Evolutionary conservation across 805 yeast genomes (phyloP).

Genomic region (Metschnikowia dekortorum): DNA sequence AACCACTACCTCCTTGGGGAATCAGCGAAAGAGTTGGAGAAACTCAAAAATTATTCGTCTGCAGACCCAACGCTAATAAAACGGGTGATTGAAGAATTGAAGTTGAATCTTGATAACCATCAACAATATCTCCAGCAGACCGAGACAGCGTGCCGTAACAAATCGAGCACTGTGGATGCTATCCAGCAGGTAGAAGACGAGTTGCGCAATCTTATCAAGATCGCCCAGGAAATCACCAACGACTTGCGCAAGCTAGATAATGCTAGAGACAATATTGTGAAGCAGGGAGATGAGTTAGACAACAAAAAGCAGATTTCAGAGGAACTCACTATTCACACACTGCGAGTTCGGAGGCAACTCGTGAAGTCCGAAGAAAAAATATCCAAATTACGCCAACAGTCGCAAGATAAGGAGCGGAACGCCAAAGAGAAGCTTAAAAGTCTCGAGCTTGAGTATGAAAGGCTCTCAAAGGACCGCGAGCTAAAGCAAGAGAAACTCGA

Average conservation of each 20-base stretch:
- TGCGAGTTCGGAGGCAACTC: constrained; percentile 49
- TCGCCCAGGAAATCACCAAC: constrained; percentile 47
- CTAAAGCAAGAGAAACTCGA: constrained; percentile 46
- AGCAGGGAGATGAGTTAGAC: constrained; percentile 35
- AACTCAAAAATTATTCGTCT: constrained; percentile 53
- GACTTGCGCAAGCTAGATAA: constrained; percentile 43
- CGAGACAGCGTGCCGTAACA: constrained; percentile 47
- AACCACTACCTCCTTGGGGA: constrained; percentile 54
- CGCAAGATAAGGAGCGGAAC: constrained; percentile 41
- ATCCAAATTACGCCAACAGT: constrained; percentile 39
- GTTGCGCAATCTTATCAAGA: constrained; percentile 42
- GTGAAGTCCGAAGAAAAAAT: constrained; percentile 46
- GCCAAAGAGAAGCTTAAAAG: constrained; percentile 40
- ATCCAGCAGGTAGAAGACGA: constrained; percentile 43
- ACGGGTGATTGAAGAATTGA: constrained; percentile 51
- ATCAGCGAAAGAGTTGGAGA: constrained; percentile 53
- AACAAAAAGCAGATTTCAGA: constrained; percentile 32
- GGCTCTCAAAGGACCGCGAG: constrained; percentile 45
- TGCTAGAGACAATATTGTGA: constrained; percentile 26
- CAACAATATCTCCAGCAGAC: constrained; percentile 17
- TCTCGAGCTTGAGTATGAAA: constrained; percentile 44
- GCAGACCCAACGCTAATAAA: constrained; percentile 56
- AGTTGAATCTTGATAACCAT: constrained; percentile 38
- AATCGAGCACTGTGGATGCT: constrained; percentile 53
- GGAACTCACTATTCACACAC: constrained; percentile 40